Percentiles rank a stretch among this genome's conserved stretches.
Evolutionary conservation across 176 grass and related monocot genomes (phyloP).

Genomic region (Coix lacrymajobi): DNA sequence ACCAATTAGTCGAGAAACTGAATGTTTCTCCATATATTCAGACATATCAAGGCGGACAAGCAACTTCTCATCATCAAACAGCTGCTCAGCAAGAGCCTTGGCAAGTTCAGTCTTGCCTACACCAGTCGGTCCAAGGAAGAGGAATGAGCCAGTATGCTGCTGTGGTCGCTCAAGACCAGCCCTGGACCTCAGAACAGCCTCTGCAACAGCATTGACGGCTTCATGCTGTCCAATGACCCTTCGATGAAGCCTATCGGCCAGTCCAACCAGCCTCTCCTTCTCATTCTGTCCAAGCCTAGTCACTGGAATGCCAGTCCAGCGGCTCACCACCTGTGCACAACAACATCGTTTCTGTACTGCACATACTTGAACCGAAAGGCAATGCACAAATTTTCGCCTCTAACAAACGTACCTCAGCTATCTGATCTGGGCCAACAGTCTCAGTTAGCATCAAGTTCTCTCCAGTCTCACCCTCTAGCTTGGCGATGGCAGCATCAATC

Average conservation of each 20-base stretch:
- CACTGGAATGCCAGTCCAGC: constrained; percentile 87
- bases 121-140: constrained; percentile 75
- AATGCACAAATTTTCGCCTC: background rate
- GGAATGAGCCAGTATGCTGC: constrained; percentile 81
- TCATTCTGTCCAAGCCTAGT: constrained; percentile 85
- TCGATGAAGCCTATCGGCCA: constrained; percentile 62
- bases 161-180: constrained; percentile 69
- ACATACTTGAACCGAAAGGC: background rate
- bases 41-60: constrained; percentile 87
- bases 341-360: background rate
- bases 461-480: constrained; percentile 59
- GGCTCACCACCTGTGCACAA: constrained; percentile 50
- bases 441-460: constrained; percentile 85
- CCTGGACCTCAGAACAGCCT: constrained; percentile 75
- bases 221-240: constrained; percentile 54
- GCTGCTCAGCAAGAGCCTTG: constrained; percentile 74
- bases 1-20: constrained; percentile 70
- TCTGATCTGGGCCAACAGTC: constrained; percentile 70
- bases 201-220: constrained; percentile 63
- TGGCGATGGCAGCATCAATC: constrained; percentile 62
- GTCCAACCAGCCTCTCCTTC: constrained; percentile 59
- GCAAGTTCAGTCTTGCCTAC: constrained; percentile 90
- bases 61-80: constrained; percentile 85
- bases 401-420: constrained; percentile 51
- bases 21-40: constrained; percentile 93